These are phyloP conservation scores for Trypanosoma congolense DNA, from an alignment of 208 protist species.

Conservation along the genomic window DNA sequence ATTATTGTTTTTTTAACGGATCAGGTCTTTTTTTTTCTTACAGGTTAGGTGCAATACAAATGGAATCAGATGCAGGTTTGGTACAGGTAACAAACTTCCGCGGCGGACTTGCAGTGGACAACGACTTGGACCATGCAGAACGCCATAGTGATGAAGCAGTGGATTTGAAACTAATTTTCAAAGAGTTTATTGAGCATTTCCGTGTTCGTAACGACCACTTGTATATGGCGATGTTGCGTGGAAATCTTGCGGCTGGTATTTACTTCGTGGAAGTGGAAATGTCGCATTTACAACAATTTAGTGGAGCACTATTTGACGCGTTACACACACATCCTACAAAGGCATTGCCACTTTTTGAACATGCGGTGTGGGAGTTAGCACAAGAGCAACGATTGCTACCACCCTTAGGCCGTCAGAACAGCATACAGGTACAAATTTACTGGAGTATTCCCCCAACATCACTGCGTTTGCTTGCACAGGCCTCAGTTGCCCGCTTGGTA, in stretches of 20 bases:
- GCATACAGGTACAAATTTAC: constrained; percentile 86
- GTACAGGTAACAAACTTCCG: constrained; percentile 85
- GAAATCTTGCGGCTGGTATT: constrained; percentile 73
- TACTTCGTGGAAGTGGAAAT: constrained; percentile 88
- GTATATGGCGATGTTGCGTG: constrained; percentile 84
- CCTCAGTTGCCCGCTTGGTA: constrained; percentile 71
- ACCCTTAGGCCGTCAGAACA: constrained; percentile 47
- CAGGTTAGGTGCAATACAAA: constrained; percentile 25
- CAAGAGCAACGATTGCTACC: constrained; percentile 65
- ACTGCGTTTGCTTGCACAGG: constrained; percentile 78
- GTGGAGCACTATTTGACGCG: constrained; percentile 54
- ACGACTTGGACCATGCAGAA: constrained; percentile 13
- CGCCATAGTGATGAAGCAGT: constrained; percentile 33
- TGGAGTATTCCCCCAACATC: constrained; percentile 75
- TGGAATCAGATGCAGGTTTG: constrained; percentile 70
- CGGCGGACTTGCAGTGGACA: constrained; percentile 26
- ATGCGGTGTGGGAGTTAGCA: constrained; percentile 76
- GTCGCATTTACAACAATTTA: constrained; percentile 83
- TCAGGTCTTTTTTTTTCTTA: too few species aligned
- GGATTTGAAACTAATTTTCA: constrained; percentile 65
- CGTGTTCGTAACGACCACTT: constrained; percentile 73
- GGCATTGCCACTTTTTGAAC: constrained; percentile 80
- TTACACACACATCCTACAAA: constrained; percentile 67
- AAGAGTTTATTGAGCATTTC: constrained; percentile 76
- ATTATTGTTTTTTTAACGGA: too few species aligned